A percentile compares a stretch with the other conserved stretches of the same genome.
These are phyloP conservation scores for Babesia divergens DNA, from an alignment of 169 alveolate species.

Conservation along the genomic window DNA sequence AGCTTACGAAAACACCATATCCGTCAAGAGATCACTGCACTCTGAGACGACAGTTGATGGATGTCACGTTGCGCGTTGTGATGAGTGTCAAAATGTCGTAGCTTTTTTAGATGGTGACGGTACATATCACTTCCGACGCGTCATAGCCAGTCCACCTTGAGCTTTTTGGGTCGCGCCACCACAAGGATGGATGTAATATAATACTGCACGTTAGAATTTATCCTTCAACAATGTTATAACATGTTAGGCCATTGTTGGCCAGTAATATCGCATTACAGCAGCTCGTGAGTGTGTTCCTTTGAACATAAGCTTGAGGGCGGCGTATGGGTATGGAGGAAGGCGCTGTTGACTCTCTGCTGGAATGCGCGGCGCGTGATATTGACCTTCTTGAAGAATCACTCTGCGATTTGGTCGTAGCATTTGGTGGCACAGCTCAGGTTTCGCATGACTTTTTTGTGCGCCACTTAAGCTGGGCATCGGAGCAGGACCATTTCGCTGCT, in stretches of 20 bases:
- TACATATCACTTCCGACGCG: conserved; percentile 20
- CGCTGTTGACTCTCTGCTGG: background rate
- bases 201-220: too few species aligned
- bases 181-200: too few species aligned
- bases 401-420: conserved; percentile 42
- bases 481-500: background rate
- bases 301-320: too few species aligned
- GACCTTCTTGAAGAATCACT: conserved; percentile 50
- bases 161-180: background rate
- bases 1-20: background rate
- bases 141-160: conserved; percentile 53
- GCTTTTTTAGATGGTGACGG: conserved; percentile 30
- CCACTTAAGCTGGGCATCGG: background rate
- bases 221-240: background rate
- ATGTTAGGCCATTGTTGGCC: too few species aligned
- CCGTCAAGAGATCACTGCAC: background rate
- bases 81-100: conserved; percentile 41
- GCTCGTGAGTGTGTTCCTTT: too few species aligned
- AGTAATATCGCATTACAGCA: too few species aligned
- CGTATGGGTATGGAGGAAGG: background rate
- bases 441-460: background rate
- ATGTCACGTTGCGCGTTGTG: conserved; percentile 22
- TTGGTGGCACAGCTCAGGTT: conserved; percentile 25
- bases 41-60: background rate
- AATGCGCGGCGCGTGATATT: conserved; percentile 26